Base-by-base conservation (phyloP, 805 yeast species). In the Metschnikowia aberdeeniae region DNA sequence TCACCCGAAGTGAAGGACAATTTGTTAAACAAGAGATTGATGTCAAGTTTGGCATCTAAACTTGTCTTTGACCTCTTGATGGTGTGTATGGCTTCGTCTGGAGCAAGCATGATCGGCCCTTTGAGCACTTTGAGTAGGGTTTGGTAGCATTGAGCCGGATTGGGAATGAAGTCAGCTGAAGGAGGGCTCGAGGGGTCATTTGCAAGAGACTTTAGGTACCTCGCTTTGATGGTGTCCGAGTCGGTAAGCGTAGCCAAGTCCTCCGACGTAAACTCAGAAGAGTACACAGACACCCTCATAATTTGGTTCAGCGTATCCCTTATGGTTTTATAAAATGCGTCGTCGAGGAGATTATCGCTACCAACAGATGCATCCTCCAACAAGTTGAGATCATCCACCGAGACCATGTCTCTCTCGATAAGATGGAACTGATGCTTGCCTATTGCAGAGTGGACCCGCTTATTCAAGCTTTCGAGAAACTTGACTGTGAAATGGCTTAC, bases 51-150 rank as follows among this genome's bases (percentile, higher is more conserved):
- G 3, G 85, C 67, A 50, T 77, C 80, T 46, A 85, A 62, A 1
- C 74, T 66, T 12, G 78, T 68, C 48, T 75, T 76, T n/a, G 65
- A 60, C 3, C 78, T 61, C 48, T 74, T 70, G 32, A 89, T 81
- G 0, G 84, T 78, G 55, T 78, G 82, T 3, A 70, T 63, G 9
- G 75, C 77, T 5, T 72, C 76, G 2, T 61, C 65, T 2, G 74
- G 65, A 2, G 58, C 62, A 20, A 74, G 60, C 7, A 68, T 59
- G 19, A 88, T 61, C 0, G 95, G 92, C 1, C 89, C 90, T 50
- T 72, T 78, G 38, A 87, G 64, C 7, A 85, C 83, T 49, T 78
- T 80, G 53, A 76, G 72, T 13, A 88, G 56, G 0, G 88, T 83
- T 40, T 69, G 67, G 19, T 85, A 67, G 53, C 95, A 84, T 36